phyloP scores from a whole-genome alignment of 768 basidiomycete genomes.

The Lentinula boryana region DNA sequence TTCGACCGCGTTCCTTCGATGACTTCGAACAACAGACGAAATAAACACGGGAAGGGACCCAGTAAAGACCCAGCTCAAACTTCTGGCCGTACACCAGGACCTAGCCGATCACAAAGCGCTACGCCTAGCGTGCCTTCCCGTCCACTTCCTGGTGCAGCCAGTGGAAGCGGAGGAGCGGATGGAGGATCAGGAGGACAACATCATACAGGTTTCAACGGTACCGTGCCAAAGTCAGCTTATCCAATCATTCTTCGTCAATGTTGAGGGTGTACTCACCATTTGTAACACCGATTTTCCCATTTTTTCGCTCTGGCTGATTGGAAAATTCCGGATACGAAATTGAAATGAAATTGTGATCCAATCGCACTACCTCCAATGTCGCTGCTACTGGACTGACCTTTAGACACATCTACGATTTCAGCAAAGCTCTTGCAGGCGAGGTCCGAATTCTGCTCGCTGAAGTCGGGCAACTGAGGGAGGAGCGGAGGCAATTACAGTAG shows the following conservation, averaged over 20 bases:
- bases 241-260: not conserved
- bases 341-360: no score
- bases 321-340: no score
- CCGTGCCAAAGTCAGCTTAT: not conserved
- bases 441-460: conserved; percentile 58
- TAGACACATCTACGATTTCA: conserved; percentile 53
- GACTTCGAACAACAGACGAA: not conserved
- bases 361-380: no score
- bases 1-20: not conserved
- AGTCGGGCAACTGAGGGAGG: conserved; percentile 56
- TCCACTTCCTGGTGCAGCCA: not conserved
- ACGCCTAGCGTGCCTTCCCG: not conserved
- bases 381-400: not conserved
- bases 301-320: not conserved
- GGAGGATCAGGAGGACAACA: not conserved
- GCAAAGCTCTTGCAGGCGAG: conserved; percentile 55
- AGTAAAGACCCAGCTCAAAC: not conserved
- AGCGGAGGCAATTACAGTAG: conserved; percentile 52
- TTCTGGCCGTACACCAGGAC: not conserved
- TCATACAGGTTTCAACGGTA: not conserved
- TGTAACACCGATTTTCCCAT: not conserved
- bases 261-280: not conserved
- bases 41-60: not conserved
- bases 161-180: not conserved
- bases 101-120: not conserved